phyloP scores from a whole-genome alignment of 2,329 filamentous ascomycete genomes.

The Colletotrichum abscissum region DNA sequence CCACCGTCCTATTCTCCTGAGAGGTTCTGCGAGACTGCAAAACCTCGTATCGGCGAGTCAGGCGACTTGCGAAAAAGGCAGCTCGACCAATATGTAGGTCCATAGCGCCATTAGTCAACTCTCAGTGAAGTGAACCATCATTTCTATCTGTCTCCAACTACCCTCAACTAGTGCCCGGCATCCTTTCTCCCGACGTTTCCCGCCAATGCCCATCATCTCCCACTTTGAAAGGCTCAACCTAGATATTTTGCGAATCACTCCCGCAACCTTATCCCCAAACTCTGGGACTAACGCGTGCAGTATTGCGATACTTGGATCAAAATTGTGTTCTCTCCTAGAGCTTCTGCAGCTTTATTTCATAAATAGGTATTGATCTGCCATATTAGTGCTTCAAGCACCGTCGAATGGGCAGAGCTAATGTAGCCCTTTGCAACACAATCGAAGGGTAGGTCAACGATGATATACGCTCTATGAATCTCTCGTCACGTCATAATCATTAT shows the following conservation, averaged over 20 bases:
- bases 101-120: not conserved
- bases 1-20: not conserved
- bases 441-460: not conserved
- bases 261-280: not conserved
- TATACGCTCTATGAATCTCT: too few relatives aligned
- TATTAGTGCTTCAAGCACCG: not conserved
- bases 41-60: conserved; percentile 5
- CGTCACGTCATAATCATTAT: too few relatives aligned
- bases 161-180: not conserved
- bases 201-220: too few relatives aligned
- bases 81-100: not conserved
- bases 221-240: too few relatives aligned
- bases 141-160: not conserved
- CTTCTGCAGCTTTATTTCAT: not conserved
- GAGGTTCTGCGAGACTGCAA: not conserved
- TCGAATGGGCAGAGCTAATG: not conserved
- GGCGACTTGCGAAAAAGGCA: not conserved
- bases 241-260: too few relatives aligned
- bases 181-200: too few relatives aligned
- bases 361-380: not conserved
- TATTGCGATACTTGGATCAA: not conserved
- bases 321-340: not conserved
- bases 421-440: not conserved
- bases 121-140: not conserved
- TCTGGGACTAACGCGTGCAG: not conserved